Evolutionary conservation across 2,329 filamentous ascomycete genomes (phyloP).

Genomic region (Pseudogymnoascus sp.): DNA sequence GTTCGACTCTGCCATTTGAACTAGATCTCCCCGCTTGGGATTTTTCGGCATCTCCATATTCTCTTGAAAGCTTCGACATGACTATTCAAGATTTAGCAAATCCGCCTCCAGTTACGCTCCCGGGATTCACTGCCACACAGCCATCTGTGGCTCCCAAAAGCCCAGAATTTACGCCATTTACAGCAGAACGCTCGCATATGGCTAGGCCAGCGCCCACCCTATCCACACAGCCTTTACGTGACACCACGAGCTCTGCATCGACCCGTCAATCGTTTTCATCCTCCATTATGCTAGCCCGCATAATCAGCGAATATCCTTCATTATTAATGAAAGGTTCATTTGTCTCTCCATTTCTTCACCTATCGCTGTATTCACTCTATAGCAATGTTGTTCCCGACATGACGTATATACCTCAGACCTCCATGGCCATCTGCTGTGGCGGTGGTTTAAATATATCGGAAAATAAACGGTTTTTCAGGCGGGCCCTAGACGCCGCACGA

Average conservation of each 20-base stretch:
- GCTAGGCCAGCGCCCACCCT: not conserved
- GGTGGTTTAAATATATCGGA: slow-evolving; percentile 15
- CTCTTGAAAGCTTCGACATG: slow-evolving; percentile 9
- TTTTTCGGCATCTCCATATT: not conserved
- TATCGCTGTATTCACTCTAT: slow-evolving; percentile 12
- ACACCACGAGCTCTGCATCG: not conserved
- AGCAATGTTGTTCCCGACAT: slow-evolving; percentile 18
- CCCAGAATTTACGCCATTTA: not conserved
- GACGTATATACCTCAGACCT: slow-evolving; percentile 16
- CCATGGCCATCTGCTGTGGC: slow-evolving; percentile 21
- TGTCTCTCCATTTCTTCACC: slow-evolving; percentile 16
- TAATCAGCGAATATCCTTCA: slow-evolving; percentile 17
- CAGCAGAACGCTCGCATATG: not conserved
- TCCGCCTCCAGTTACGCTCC: slow-evolving; percentile 1
- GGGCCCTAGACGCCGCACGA: slow-evolving; percentile 18
- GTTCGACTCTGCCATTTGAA: slow-evolving; percentile 3
- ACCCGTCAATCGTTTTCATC: not conserved
- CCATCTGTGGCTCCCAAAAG: not conserved
- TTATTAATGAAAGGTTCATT: slow-evolving; percentile 15
- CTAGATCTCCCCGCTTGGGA: slow-evolving; percentile 5
- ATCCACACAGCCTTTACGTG: not conserved
- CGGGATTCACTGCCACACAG: slow-evolving; percentile 4
- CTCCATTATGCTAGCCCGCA: not conserved
- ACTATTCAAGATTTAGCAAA: slow-evolving; percentile 2
- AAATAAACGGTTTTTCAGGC: slow-evolving; percentile 13